A percentile compares a stretch with the other conserved stretches of the same genome.
Conservation (phyloP, 768 basidiomycete species). For the Pleurotus sapidus region DNA sequence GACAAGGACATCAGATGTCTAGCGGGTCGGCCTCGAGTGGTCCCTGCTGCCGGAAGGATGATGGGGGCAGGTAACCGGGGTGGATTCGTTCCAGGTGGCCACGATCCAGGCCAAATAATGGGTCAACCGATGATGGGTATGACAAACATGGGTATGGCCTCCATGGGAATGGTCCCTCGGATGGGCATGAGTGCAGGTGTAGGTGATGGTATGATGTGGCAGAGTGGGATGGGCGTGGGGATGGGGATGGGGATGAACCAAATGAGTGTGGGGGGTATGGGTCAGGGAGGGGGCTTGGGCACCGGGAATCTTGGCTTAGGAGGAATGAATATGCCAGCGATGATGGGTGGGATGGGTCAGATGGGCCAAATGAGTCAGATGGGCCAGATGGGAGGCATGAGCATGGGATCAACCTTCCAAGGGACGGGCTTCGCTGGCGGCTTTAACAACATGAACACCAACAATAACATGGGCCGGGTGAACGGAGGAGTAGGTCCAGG, state of each 20-base stretch:
- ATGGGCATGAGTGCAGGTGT: conserved; percentile 15
- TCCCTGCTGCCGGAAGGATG: conserved; percentile 18
- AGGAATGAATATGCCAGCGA: conserved; percentile 11
- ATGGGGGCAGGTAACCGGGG: conserved; percentile 14
- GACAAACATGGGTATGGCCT: conserved; percentile 13
- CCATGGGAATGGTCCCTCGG: conserved; percentile 12
- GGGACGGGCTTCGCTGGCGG: conserved; percentile 19
- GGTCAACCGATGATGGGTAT: conserved; percentile 28
- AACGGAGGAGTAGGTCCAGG: conserved; percentile 17
- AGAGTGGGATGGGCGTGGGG: conserved; percentile 21
- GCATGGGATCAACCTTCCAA: conserved; percentile 29
- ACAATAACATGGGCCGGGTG: conserved; percentile 29
- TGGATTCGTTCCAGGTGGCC: conserved; percentile 22
- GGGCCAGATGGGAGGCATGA: conserved; percentile 26
- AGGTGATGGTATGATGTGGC: conserved; percentile 12
- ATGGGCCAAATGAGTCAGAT: conserved; percentile 26
- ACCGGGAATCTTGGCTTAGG: conserved; percentile 14
- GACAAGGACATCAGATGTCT: conserved; percentile 13
- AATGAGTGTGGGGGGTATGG: conserved; percentile 16
- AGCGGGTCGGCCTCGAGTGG: conserved; percentile 15
- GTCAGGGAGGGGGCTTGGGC: conserved; percentile 12
- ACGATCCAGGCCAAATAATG: conserved; percentile 28
- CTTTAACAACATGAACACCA: conserved; percentile 20
- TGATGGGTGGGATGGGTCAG: conserved; percentile 12
- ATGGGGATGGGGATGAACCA: conserved; percentile 18